phyloP scores from a whole-genome alignment of 345 rosid genomes.

The Viola odorata region DNA sequence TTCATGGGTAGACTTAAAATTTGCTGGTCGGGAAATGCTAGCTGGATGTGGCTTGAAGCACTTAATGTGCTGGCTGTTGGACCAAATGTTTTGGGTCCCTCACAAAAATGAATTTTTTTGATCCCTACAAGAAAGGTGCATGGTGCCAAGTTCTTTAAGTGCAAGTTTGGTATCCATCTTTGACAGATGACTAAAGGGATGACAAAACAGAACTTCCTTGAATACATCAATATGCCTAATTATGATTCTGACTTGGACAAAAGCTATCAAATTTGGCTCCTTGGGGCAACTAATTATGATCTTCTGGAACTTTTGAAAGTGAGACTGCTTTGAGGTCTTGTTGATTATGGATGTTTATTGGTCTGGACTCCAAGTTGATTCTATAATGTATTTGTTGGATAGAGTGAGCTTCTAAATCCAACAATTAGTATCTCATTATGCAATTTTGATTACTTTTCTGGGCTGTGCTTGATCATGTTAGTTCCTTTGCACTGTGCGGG shows the following conservation, averaged over 20 bases:
- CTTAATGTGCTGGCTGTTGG: constrained; percentile 17
- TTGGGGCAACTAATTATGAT: constrained; percentile 5
- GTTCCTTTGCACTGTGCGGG: no score
- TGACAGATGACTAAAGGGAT: constrained; percentile 21
- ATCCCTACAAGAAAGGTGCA: constrained; percentile 17
- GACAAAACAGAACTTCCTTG: constrained; percentile 29
- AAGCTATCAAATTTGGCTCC: not conserved
- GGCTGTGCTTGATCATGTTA: no score
- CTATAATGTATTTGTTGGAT: no score
- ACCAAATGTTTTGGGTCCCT: constrained; percentile 48
- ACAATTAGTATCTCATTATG: no score
- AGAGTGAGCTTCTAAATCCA: no score
- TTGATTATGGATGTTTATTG: not conserved
- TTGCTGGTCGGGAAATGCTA: not conserved
- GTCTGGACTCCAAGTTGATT: no score
- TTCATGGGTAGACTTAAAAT: not conserved
- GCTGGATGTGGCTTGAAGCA: constrained; percentile 12
- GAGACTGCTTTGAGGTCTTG: no score
- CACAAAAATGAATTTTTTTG: constrained; percentile 14
- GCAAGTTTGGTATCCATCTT: constrained; percentile 44
- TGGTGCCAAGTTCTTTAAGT: constrained; percentile 31
- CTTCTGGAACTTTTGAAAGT: not conserved
- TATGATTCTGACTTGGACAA: not conserved
- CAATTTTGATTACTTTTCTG: no score
- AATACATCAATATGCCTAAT: constrained; percentile 34